phyloP scores from a whole-genome alignment of 129 eudicot species.

The Scalesia atractyloides region DNA sequence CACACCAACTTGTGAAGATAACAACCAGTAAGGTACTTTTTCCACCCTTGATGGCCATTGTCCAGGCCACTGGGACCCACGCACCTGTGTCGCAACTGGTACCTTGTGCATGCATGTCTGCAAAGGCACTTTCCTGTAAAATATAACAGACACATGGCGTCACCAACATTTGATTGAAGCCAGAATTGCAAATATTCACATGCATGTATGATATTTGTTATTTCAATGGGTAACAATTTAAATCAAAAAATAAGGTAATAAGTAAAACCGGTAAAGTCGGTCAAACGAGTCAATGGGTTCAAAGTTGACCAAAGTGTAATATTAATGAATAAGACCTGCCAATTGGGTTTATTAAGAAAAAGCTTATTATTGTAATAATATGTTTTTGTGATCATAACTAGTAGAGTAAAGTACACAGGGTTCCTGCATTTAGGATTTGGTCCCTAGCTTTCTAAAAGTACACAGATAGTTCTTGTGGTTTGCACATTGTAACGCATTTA shows the following conservation, averaged over 20 bases:
- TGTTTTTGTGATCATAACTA: neutral
- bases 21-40: conserved; percentile 77
- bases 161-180: conserved; percentile 3
- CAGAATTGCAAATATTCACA: neutral
- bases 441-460: no score
- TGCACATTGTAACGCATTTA: no score
- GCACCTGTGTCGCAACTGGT: conserved; percentile 51
- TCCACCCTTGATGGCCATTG: conserved; percentile 68
- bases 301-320: neutral
- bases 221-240: neutral
- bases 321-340: neutral
- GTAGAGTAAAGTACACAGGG: no score
- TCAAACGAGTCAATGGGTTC: neutral
- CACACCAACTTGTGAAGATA: conserved; percentile 77
- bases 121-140: conserved; percentile 72
- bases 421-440: no score
- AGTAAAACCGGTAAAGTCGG: neutral
- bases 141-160: conserved; percentile 1
- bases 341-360: neutral
- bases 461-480: no score
- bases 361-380: neutral
- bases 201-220: neutral
- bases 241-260: neutral
- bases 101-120: conserved; percentile 87
- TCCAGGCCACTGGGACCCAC: conserved; percentile 85